Evolutionary conservation across 2,329 filamentous ascomycete genomes (phyloP).

Genomic region (Claviceps humidiphila): DNA sequence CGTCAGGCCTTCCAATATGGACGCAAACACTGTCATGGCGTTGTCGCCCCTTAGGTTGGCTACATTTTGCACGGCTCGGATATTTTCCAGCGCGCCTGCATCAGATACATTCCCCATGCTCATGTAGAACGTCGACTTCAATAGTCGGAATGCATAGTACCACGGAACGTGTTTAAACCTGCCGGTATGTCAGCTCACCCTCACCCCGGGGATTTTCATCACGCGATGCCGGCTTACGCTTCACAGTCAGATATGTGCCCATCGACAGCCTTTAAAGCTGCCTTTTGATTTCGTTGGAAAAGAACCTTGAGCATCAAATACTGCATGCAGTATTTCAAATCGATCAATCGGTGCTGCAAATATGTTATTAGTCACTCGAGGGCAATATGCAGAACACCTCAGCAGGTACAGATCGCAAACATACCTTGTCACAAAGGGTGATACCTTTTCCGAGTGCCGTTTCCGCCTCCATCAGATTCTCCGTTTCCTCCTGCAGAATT

Average conservation of each 20-base stretch:
- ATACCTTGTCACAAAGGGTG: constrained; percentile 51
- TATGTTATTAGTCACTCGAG: too few relatives aligned
- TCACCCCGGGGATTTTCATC: neutral
- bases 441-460: constrained; percentile 59
- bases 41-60: constrained; percentile 48
- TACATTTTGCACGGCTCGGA: constrained; percentile 47
- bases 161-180: constrained; percentile 55
- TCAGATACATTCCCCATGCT: constrained; percentile 49
- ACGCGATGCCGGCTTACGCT: constrained; percentile 31
- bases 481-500: constrained; percentile 61
- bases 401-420: neutral
- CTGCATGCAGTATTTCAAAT: constrained; percentile 67
- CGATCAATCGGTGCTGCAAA: constrained; percentile 28
- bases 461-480: constrained; percentile 62
- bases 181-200: neutral
- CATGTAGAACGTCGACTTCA: constrained; percentile 57
- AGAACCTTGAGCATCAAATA: constrained; percentile 58
- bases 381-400: too few relatives aligned
- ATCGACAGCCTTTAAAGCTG: constrained; percentile 60
- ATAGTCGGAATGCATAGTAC: constrained; percentile 64
- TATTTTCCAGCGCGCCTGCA: constrained; percentile 50
- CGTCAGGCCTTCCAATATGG: constrained; percentile 55
- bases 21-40: constrained; percentile 51
- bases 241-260: constrained; percentile 55
- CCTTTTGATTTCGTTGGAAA: constrained; percentile 57